Evolutionary conservation across 2,329 filamentous ascomycete species (phyloP), one percentile per base, ranked within the genome.

Genomic region (Microsporum ferrugineum): DNA sequence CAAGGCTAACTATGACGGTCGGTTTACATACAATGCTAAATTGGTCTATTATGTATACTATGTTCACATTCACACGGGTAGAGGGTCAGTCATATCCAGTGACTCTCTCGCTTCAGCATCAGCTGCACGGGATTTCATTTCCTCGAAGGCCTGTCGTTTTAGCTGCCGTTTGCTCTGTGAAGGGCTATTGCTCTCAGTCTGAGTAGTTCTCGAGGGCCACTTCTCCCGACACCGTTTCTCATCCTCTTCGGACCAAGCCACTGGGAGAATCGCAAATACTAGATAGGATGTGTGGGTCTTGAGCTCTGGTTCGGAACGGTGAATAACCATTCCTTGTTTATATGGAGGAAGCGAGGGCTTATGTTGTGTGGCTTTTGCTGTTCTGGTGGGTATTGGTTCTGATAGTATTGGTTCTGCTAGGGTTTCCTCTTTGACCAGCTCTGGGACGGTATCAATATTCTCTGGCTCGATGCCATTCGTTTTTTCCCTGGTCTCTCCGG

Each of bases 271-370:
- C 0, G 94, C 94, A 76, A 99, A 99, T 3, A 95, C 88, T 3
- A 99, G 81, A 72, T 99, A 99, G n/a, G 88, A 94, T 0, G 94
- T 99, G 74, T 99, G 94, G 5, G 89, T 94, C 80, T 96, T 96
- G 63, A 97, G 77, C 69, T 99, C 94, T 0, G 85, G 78, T 76
- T 99, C 94, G 0, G 88, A 85, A 29, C 90, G 83, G 68, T 95
- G 89, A 34, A 90, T 81, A 45, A 97, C 70, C 33, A 84, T 83
- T 0, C 94, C 94, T 63, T 91, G 84, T 70, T 88, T 83, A 77
- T 86, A 95, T 0, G 82, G 72, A 64, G 88, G 72, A 17, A 70
- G 23, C 14, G 67, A 61, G 33, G 64, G 57, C 23, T 65, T 60
- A 23, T 64, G 63, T 17, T 33, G 33, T 14, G 53, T 36, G 10